Conservation (phyloP, 345 rosid genomes). For the Acer negundo region DNA sequence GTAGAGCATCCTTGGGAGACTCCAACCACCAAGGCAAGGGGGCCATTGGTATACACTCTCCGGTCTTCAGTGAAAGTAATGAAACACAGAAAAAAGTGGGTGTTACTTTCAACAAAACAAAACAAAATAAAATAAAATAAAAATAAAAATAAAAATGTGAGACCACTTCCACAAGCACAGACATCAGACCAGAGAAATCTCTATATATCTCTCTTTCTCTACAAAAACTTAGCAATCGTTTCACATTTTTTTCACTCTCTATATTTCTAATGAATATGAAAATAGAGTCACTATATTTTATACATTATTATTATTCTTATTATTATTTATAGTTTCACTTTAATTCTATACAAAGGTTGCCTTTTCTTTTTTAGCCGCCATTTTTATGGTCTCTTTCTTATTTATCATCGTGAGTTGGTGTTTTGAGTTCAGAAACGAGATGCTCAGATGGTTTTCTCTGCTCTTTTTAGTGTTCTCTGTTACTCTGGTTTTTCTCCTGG, state of each 20-base stretch:
- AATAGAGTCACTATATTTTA: neutral
- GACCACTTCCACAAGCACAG: no score
- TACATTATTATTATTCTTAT: no score
- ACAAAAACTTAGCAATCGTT: neutral
- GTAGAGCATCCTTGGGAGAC: no score
- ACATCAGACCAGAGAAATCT: no score
- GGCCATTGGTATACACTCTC: no score
- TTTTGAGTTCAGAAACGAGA: conserved; percentile 33
- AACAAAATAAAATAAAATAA: no score
- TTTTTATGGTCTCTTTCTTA: conserved; percentile 28
- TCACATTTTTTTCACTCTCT: neutral
- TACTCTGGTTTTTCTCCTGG: conserved; percentile 38
- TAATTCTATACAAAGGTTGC: neutral
- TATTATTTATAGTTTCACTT: neutral
- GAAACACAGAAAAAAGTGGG: neutral
- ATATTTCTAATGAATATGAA: neutral
- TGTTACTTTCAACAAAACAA: no score
- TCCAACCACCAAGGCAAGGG: no score
- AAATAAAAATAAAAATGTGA: no score
- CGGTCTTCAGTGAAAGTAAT: neutral
- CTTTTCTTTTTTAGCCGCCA: conserved; percentile 3
- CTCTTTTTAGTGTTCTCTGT: conserved; percentile 24
- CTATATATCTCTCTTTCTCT: neutral
- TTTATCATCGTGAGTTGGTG: conserved; percentile 4
- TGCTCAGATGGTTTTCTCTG: conserved; percentile 50